Conservation (phyloP, 306 rosid species). For the Pterocarpus macrocarpus region DNA sequence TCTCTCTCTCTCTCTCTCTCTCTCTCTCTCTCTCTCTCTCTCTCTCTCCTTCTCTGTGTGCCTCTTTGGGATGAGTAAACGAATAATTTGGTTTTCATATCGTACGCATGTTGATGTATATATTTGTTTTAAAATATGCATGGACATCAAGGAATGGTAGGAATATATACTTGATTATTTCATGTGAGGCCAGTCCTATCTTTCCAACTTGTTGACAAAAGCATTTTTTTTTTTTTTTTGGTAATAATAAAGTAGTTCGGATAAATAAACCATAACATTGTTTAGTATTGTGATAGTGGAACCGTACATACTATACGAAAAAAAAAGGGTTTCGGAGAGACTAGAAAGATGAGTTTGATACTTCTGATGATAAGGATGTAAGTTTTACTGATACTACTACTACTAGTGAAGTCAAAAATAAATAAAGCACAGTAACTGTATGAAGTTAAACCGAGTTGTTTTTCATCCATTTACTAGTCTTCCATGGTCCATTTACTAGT, state of each 20-base stretch:
- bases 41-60: background rate
- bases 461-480: background rate
- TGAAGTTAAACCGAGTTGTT: background rate
- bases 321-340: constrained; percentile 8
- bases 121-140: constrained; percentile 52
- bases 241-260: constrained; percentile 11
- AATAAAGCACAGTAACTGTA: constrained; percentile 3
- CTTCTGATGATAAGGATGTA: constrained; percentile 35
- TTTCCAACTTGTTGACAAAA: constrained; percentile 48
- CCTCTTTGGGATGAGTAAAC: constrained; percentile 47
- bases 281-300: constrained; percentile 40
- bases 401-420: background rate
- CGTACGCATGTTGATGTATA: constrained; percentile 48
- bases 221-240: background rate
- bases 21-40: background rate
- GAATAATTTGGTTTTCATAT: constrained; percentile 49
- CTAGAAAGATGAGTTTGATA: constrained; percentile 42
- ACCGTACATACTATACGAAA: constrained; percentile 26
- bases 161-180: constrained; percentile 56
- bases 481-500: background rate
- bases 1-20: background rate
- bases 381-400: background rate
- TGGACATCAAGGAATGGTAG: constrained; percentile 53
- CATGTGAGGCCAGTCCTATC: constrained; percentile 62
- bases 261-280: constrained; percentile 34